phyloP scores from a whole-genome alignment of 495 filamentous ascomycete genomes.

The Aspergillus bertholletiae region DNA sequence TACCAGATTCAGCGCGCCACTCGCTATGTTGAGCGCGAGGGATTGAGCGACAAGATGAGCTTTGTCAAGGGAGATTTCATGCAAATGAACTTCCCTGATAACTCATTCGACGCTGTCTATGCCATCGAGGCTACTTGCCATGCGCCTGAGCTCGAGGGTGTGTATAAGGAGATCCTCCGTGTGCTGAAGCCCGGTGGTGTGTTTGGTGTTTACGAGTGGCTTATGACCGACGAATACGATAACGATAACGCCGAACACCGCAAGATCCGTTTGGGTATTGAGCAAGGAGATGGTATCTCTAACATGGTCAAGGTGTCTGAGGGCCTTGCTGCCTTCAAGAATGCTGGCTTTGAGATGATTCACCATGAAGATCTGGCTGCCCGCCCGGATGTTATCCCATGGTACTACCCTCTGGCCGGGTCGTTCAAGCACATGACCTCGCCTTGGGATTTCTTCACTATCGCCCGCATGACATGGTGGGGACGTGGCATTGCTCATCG shows the following conservation, averaged over 20 bases:
- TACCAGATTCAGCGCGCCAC: conserved; percentile 97
- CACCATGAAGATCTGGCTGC: conserved; percentile 89
- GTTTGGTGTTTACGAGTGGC: conserved; percentile 98
- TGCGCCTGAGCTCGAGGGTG: conserved; percentile 88
- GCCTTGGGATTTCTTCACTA: conserved; percentile 75
- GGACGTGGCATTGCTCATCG: conserved; percentile 74
- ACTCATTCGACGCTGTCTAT: conserved; percentile 93
- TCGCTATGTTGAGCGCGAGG: conserved; percentile 76
- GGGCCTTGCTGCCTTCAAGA: conserved; percentile 79
- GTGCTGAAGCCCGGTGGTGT: conserved; percentile 94
- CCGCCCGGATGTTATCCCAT: conserved; percentile 72
- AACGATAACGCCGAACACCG: conserved; percentile 84
- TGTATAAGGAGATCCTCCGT: conserved; percentile 91
- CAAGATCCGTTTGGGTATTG: conserved; percentile 89
- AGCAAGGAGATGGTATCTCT: conserved; percentile 94
- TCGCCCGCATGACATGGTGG: conserved; percentile 85
- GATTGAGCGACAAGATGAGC: conserved; percentile 73
- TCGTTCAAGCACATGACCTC: conserved; percentile 78
- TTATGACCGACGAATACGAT: conserved; percentile 97
- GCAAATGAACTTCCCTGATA: conserved; percentile 97
- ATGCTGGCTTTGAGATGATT: conserved; percentile 81
- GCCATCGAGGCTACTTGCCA: conserved; percentile 98
- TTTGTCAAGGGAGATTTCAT: conserved; percentile 98
- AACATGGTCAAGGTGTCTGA: conserved; percentile 95
- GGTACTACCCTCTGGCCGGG: conserved; percentile 92